These are phyloP conservation scores for Physaria fendleri DNA, from an alignment of 345 rosid species.

Conservation along the genomic window DNA sequence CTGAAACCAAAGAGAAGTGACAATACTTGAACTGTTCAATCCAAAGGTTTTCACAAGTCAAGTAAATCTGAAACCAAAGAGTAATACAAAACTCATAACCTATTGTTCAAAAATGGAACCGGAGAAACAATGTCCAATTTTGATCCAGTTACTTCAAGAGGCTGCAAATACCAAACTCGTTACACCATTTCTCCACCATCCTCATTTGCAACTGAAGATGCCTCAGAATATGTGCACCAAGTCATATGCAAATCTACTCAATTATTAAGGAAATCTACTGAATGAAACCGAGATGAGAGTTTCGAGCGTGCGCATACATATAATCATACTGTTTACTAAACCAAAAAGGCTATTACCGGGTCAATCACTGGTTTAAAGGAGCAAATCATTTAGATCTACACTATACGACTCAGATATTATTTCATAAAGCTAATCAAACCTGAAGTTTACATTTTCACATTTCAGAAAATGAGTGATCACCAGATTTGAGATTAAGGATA, in stretches of 20 bases:
- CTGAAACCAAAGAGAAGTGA: neutral
- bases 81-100: neutral
- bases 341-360: neutral
- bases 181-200: constrained; percentile 18
- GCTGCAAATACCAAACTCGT: neutral
- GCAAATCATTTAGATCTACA: neutral
- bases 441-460: neutral
- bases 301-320: neutral
- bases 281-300: neutral
- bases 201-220: constrained; percentile 6
- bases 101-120: neutral
- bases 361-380: neutral
- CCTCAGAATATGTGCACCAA: constrained; percentile 91
- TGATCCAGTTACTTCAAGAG: constrained; percentile 5
- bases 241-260: constrained; percentile 82
- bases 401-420: neutral
- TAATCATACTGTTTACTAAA: constrained; percentile 22
- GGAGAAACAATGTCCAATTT: constrained; percentile 6
- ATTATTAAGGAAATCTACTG: constrained; percentile 41
- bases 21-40: too few relatives aligned
- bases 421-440: constrained; percentile 2
- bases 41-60: too few relatives aligned
- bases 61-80: neutral
- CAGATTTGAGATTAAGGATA: constrained; percentile 32
- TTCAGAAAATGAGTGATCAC: neutral